Percentiles rank a stretch among this genome's conserved stretches.
These are phyloP conservation scores for Neofusicoccum sp. DNA, from an alignment of 2,329 filamentous ascomycete genomes.

Conservation along the genomic window DNA sequence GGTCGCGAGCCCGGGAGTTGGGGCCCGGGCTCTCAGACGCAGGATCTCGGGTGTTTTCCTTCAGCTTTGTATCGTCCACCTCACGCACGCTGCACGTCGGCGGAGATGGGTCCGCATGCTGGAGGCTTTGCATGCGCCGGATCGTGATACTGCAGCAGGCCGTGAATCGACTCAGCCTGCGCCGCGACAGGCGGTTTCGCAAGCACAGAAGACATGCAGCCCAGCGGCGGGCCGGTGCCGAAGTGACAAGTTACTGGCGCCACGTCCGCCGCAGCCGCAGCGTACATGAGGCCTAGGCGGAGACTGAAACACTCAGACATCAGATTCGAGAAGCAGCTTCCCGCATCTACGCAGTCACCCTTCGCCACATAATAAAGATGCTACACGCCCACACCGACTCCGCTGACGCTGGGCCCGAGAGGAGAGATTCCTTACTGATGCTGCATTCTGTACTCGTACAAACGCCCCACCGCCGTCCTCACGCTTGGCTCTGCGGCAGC, in stretches of 20 bases:
- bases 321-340: constrained; percentile 7
- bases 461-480: constrained; percentile 8
- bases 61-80: constrained; percentile 1
- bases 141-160: constrained; percentile 11
- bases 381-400: constrained; percentile 12
- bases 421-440: constrained; percentile 11
- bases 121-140: constrained; percentile 3
- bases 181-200: neutral
- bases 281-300: neutral
- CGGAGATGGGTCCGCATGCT: neutral
- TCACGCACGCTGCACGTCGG: neutral
- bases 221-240: constrained; percentile 3
- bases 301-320: neutral
- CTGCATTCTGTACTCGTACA: constrained; percentile 13
- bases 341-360: constrained; percentile 8
- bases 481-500: constrained; percentile 38
- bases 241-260: constrained; percentile 11
- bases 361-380: constrained; percentile 13
- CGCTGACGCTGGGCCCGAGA: neutral
- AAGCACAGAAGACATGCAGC: constrained; percentile 13
- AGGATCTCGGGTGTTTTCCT: constrained; percentile 14
- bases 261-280: constrained; percentile 9
- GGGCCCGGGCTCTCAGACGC: neutral
- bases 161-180: neutral
- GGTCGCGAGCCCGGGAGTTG: neutral